phyloP scores from a whole-genome alignment of 805 yeast genomes.

The Cyberlindnera americana region DNA sequence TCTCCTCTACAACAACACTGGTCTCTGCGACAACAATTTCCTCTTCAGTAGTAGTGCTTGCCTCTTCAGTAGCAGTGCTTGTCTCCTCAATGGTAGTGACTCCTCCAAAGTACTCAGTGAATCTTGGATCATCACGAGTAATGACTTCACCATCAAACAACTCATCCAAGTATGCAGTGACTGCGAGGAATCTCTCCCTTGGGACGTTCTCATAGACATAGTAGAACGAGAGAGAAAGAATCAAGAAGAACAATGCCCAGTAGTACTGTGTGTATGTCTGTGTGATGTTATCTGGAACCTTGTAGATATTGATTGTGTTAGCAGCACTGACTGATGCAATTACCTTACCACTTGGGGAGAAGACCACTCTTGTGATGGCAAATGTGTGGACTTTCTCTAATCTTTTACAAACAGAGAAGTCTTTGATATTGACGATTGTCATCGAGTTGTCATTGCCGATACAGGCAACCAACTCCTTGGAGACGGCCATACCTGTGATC shows the following conservation, averaged over 20 bases:
- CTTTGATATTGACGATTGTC: slow-evolving; percentile 47
- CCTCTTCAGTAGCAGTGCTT: too few species aligned
- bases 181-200: slow-evolving; percentile 14
- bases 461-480: slow-evolving; percentile 34
- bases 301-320: slow-evolving; percentile 60
- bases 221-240: slow-evolving; percentile 10
- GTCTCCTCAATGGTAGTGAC: too few species aligned
- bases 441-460: slow-evolving; percentile 61
- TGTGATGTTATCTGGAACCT: slow-evolving; percentile 48
- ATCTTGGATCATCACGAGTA: slow-evolving; percentile 3
- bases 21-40: too few species aligned
- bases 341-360: slow-evolving; percentile 63
- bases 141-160: slow-evolving; percentile 13
- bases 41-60: too few species aligned
- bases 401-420: slow-evolving; percentile 47
- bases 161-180: slow-evolving; percentile 11
- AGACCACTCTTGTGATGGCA: slow-evolving; percentile 70
- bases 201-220: slow-evolving; percentile 13
- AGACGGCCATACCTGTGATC: slow-evolving; percentile 49
- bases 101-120: background rate
- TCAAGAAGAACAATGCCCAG: slow-evolving; percentile 8
- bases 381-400: slow-evolving; percentile 69
- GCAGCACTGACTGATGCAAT: slow-evolving; percentile 78
- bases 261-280: slow-evolving; percentile 12
- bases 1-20: background rate